Evolutionary conservation across 1,284 basidiomycete genomes (phyloP).

Genomic region (Malassezia globosa): DNA sequence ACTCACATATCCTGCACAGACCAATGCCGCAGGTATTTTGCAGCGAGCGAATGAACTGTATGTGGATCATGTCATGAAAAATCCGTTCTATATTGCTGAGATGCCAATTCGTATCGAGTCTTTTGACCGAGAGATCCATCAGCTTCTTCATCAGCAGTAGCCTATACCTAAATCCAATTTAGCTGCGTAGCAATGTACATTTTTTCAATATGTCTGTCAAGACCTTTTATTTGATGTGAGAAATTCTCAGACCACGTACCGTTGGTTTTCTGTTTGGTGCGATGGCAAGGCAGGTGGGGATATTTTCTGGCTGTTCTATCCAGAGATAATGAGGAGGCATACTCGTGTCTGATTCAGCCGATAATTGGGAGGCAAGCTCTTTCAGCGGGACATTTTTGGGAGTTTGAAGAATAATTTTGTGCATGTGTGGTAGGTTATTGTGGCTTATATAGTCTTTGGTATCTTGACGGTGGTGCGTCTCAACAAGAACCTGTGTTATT

Average conservation of each 20-base stretch:
- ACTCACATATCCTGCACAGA: slow-evolving; percentile 66
- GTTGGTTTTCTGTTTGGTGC: slow-evolving; percentile 53
- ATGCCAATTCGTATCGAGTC: slow-evolving; percentile 91
- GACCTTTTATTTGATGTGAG: slow-evolving; percentile 21
- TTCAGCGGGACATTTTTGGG: slow-evolving; percentile 26
- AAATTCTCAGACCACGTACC: slow-evolving; percentile 7
- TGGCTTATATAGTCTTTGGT: slow-evolving; percentile 25
- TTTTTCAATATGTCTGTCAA: slow-evolving; percentile 49
- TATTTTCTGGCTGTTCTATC: slow-evolving; percentile 54
- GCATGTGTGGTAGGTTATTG: slow-evolving; percentile 28
- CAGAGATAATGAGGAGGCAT: slow-evolving; percentile 51
- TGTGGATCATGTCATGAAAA: slow-evolving; percentile 93
- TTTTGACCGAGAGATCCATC: slow-evolving; percentile 59
- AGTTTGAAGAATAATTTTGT: slow-evolving; percentile 44
- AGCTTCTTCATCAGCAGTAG: slow-evolving; percentile 20
- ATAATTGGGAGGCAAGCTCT: slow-evolving; percentile 38
- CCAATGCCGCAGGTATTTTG: slow-evolving; percentile 49
- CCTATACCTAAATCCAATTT: not conserved
- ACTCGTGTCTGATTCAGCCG: slow-evolving; percentile 11
- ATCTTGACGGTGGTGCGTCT: not conserved
- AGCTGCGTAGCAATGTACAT: slow-evolving; percentile 49
- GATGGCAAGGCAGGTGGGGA: slow-evolving; percentile 53
- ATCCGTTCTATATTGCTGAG: slow-evolving; percentile 94
- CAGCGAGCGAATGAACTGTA: slow-evolving; percentile 81
- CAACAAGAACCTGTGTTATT: slow-evolving; percentile 4